These are phyloP conservation scores for Calonectria hongkongensis DNA, from an alignment of 2,329 filamentous ascomycete genomes.

Conservation along the genomic window DNA sequence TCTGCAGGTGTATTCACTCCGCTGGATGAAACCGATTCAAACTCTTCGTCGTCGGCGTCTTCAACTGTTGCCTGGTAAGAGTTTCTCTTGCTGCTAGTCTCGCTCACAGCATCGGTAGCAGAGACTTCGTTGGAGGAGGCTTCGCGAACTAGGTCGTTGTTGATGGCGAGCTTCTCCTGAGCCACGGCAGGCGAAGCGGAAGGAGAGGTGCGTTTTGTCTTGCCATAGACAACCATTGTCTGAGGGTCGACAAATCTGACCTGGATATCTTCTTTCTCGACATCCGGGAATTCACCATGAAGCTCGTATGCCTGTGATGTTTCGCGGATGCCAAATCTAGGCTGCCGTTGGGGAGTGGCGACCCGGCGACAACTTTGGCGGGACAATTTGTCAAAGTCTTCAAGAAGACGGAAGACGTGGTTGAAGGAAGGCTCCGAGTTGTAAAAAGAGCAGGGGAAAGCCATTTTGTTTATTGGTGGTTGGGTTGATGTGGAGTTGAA, in stretches of 20 bases:
- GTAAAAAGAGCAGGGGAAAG: conserved; percentile 68
- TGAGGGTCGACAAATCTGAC: conserved; percentile 88
- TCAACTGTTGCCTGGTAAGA: conserved; percentile 79
- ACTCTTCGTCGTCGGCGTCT: conserved; percentile 66
- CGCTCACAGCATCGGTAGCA: conserved; percentile 45
- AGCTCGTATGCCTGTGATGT: conserved; percentile 81
- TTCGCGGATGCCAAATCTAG: conserved; percentile 87
- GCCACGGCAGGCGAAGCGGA: conserved; percentile 70
- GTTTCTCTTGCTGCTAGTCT: conserved; percentile 46
- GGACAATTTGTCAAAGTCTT: conserved; percentile 77
- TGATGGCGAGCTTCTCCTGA: conserved; percentile 63
- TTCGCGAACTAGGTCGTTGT: conserved; percentile 64
- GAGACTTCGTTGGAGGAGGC: conserved; percentile 14
- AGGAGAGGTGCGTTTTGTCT: conserved; percentile 78
- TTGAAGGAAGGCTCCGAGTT: conserved; percentile 70
- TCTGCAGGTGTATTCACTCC: conserved; percentile 25
- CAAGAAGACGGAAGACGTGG: conserved; percentile 78
- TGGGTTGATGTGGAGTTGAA: conserved; percentile 48
- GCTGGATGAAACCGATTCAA: conserved; percentile 54
- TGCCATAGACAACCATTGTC: conserved; percentile 82
- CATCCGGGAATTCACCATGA: conserved; percentile 86
- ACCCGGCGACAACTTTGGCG: conserved; percentile 58
- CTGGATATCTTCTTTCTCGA: conserved; percentile 82
- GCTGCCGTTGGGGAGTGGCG: conserved; percentile 76
- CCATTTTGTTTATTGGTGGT: conserved; percentile 67